Evolutionary conservation across 768 basidiomycete genomes (phyloP), one percentile per base, ranked within the genome.

Genomic region (Cubamyces lactineus): DNA sequence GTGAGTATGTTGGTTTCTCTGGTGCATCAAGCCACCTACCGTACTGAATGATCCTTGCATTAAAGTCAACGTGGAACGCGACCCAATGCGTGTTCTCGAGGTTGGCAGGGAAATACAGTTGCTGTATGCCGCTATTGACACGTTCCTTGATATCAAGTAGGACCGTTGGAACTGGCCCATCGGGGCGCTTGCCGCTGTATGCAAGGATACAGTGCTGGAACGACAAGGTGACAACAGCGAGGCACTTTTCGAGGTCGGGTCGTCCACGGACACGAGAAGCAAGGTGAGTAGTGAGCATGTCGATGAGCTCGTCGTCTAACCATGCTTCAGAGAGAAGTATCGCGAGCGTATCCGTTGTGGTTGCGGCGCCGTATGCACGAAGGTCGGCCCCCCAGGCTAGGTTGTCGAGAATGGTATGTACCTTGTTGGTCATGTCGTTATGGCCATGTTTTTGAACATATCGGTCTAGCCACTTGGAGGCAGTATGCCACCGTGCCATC

Each of bases 11-110:
- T n/a, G n/a, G n/a, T n/a, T n/a, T n/a, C n/a, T n/a, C n/a, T n/a
- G n/a, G n/a, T n/a, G n/a, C n/a, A n/a, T n/a, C 11, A 38, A 3
- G 13, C 30, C 15, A 53, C 63, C 30, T 12, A 65, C 66, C 66
- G 43, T 61, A 62, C 2, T 34, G 19, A 15, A 67, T 56, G 1
- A 9, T 24, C 2, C 24, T 40, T 16, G 34, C n/a, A 9, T 39
- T 19, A 34, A 65, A 65, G 49, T 67, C 57, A 21, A 65, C 19
- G 21, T 47, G 8, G n/a, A 61, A 57, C 0, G 60, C 17, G 21
- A 67, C 38, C 66, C 66, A 67, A 51, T 67, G 66, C 3, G 40
- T 51, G 2, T 28, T 19, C 16, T 62, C 49, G 19, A 67, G 15
- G 16, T 66, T 42, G 2, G 30, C 55, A 6, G 59, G 63, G 26